Percentiles rank a stretch among this genome's conserved stretches.
Evolutionary conservation across 2,329 filamentous ascomycete species (phyloP).

Genomic region (Hypoxylon sp.): DNA sequence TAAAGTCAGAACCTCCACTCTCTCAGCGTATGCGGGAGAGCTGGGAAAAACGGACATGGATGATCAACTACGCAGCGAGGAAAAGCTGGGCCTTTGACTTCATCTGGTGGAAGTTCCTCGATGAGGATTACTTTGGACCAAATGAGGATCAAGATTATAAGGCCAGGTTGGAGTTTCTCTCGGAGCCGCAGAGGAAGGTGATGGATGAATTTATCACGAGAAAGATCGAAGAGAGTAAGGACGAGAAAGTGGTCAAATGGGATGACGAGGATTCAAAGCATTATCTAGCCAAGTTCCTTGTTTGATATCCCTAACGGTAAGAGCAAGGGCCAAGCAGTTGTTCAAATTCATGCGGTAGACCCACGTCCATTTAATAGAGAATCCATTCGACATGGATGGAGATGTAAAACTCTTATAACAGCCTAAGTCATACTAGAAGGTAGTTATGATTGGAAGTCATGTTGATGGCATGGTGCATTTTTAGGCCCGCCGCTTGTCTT

Average conservation of each 20-base stretch:
- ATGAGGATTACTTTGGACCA: conserved; percentile 55
- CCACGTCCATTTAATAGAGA: too few relatives aligned
- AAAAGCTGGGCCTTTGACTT: conserved; percentile 59
- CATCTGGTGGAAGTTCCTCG: conserved; percentile 58
- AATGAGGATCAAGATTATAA: conserved; percentile 19
- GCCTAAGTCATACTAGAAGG: too few relatives aligned
- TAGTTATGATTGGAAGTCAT: too few relatives aligned
- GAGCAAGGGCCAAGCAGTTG: too few relatives aligned
- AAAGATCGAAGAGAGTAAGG: neutral
- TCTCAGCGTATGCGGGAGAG: conserved; percentile 57
- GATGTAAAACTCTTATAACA: too few relatives aligned
- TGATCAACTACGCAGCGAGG: conserved; percentile 56
- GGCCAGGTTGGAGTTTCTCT: conserved; percentile 11
- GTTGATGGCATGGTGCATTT: too few relatives aligned
- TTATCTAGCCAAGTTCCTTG: neutral
- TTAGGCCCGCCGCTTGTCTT: too few relatives aligned
- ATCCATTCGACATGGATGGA: too few relatives aligned
- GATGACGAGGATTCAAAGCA: neutral
- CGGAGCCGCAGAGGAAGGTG: conserved; percentile 5
- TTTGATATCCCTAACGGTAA: neutral
- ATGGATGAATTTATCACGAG: neutral
- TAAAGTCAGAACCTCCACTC: conserved; percentile 37
- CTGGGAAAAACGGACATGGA: conserved; percentile 56
- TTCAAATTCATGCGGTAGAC: too few relatives aligned
- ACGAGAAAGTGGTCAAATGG: neutral